These are phyloP conservation scores for Castanea crenata DNA, from an alignment of 306 rosid genomes.

Conservation along the genomic window DNA sequence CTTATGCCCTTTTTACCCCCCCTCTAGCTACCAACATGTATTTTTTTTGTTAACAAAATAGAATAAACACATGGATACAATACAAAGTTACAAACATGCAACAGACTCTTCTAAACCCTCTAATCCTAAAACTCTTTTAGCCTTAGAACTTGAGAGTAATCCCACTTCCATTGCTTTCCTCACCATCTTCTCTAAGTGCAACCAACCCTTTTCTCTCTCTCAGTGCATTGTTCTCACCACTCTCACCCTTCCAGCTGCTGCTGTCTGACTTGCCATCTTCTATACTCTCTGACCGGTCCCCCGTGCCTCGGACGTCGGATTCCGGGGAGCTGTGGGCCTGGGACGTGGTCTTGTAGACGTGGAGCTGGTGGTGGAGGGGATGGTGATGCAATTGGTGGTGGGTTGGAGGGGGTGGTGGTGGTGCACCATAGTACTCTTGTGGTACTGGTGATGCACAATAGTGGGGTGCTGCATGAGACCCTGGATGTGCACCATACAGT, in stretches of 20 bases:
- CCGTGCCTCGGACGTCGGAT: constrained; percentile 42
- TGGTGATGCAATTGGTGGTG: constrained; percentile 62
- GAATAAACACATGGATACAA: constrained; percentile 1
- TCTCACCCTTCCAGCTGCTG: constrained; percentile 95
- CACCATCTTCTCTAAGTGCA: constrained; percentile 47
- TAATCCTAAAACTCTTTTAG: constrained; percentile 23
- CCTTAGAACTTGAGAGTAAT: constrained; percentile 79
- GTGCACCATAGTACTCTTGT: constrained; percentile 71
- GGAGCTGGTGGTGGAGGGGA: constrained; percentile 61
- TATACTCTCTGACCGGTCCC: constrained; percentile 80
- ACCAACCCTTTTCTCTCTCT: constrained; percentile 54
- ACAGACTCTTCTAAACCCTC: constrained; percentile 25
- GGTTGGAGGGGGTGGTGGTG: constrained; percentile 32
- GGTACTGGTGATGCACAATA: constrained; percentile 64
- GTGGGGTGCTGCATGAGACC: constrained; percentile 66
- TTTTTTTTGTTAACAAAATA: background rate
- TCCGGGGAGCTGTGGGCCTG: constrained; percentile 63
- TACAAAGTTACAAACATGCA: background rate
- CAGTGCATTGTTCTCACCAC: constrained; percentile 56
- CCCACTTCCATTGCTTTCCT: constrained; percentile 76
- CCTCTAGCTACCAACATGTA: constrained; percentile 7
- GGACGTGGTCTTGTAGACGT: constrained; percentile 57
- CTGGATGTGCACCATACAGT: constrained; percentile 68
- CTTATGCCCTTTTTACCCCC: constrained; percentile 42
- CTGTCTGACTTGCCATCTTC: constrained; percentile 95